These are phyloP conservation scores for Endogone sp. DNA, from an alignment of 192 early-diverging fungal species.

Conservation along the genomic window DNA sequence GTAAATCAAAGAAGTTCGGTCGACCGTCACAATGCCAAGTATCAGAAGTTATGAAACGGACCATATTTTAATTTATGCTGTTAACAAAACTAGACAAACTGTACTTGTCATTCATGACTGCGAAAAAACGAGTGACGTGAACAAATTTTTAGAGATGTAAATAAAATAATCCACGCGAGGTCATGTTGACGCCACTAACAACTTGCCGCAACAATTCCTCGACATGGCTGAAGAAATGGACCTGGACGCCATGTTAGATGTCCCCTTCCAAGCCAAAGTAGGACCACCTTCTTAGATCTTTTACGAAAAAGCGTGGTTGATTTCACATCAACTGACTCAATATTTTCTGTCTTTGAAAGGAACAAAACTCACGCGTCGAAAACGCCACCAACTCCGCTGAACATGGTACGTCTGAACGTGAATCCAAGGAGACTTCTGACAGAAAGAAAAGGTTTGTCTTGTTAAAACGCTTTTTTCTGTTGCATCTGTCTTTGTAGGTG, in stretches of 20 bases:
- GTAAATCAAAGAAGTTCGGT: too few species aligned
- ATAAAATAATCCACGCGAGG: not conserved
- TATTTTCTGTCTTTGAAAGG: too few species aligned
- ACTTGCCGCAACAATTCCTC: not conserved
- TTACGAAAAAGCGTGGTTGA: not conserved
- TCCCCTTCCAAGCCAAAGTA: slow-evolving; percentile 51
- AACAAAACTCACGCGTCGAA: slow-evolving; percentile 13
- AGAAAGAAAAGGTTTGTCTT: not conserved
- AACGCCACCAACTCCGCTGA: slow-evolving; percentile 11
- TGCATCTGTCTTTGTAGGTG: slow-evolving; percentile 3
- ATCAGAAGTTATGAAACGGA: too few species aligned
- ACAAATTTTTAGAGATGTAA: not conserved
- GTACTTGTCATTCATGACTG: too few species aligned
- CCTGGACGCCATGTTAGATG: slow-evolving; percentile 60
- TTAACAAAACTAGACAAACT: too few species aligned
- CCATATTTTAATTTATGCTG: too few species aligned
- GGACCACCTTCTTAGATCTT: not conserved
- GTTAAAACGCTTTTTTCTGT: not conserved
- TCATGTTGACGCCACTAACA: not conserved
- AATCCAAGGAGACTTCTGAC: slow-evolving; percentile 24
- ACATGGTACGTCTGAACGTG: slow-evolving; percentile 12
- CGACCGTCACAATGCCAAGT: too few species aligned
- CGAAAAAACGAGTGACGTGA: too few species aligned
- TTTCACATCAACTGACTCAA: too few species aligned
- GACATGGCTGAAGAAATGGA: slow-evolving; percentile 28